Evolutionary conservation across 2,329 filamentous ascomycete species (phyloP).

Genomic region (Metarhizium humberi): DNA sequence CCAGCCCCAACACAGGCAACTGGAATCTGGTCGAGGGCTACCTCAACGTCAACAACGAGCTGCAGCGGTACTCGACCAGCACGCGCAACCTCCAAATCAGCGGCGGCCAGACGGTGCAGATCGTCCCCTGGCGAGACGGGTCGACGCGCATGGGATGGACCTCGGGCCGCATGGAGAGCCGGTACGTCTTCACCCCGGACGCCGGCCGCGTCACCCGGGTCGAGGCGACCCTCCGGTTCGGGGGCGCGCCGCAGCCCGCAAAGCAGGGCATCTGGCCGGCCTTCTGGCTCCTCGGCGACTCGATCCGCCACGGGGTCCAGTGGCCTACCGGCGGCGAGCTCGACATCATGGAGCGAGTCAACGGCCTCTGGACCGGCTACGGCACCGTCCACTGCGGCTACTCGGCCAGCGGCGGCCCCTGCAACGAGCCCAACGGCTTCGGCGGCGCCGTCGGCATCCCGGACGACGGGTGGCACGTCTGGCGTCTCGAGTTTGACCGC

Average conservation of each 20-base stretch:
- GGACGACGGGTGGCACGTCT: slow-evolving; percentile 36
- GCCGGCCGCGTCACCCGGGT: slow-evolving; percentile 35
- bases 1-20: slow-evolving; percentile 20
- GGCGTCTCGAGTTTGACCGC: slow-evolving; percentile 41
- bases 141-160: slow-evolving; percentile 35
- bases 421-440: slow-evolving; percentile 40
- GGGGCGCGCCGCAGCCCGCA: slow-evolving; percentile 25
- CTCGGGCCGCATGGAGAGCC: slow-evolving; percentile 44
- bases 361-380: slow-evolving; percentile 35
- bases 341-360: slow-evolving; percentile 48
- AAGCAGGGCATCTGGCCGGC: slow-evolving; percentile 51
- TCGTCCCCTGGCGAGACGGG: slow-evolving; percentile 35
- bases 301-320: slow-evolving; percentile 33
- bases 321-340: slow-evolving; percentile 49
- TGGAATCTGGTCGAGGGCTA: slow-evolving; percentile 34
- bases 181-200: slow-evolving; percentile 34
- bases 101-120: slow-evolving; percentile 39
- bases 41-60: slow-evolving; percentile 41
- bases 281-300: slow-evolving; percentile 47
- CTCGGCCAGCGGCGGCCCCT: slow-evolving; percentile 32
- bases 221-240: slow-evolving; percentile 38
- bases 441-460: slow-evolving; percentile 24
- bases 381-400: slow-evolving; percentile 44
- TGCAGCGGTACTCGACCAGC: slow-evolving; percentile 38
- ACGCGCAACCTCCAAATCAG: slow-evolving; percentile 40